These are phyloP conservation scores for Penicillium polonicum DNA, from an alignment of 2,329 filamentous ascomycete species.

Conservation along the genomic window DNA sequence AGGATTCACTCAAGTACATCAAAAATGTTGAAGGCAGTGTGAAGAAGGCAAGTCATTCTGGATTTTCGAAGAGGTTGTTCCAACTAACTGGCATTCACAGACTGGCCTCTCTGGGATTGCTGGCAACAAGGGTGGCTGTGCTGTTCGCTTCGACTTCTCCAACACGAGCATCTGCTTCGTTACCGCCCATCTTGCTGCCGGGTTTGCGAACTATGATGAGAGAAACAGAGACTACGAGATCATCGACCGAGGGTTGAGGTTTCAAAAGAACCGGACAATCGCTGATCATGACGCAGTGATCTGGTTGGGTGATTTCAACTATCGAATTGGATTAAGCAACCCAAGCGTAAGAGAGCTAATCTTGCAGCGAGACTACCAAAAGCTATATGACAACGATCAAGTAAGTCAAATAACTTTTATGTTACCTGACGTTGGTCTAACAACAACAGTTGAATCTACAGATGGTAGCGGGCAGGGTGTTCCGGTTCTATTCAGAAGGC, in stretches of 20 bases:
- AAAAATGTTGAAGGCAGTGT: slow-evolving; percentile 96
- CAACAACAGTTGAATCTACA: slow-evolving; percentile 76
- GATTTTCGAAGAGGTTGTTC: neutral
- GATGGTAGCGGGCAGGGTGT: slow-evolving; percentile 89
- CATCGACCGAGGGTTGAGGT: slow-evolving; percentile 81
- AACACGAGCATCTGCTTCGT: slow-evolving; percentile 93
- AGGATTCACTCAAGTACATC: slow-evolving; percentile 72
- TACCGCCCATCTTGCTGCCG: slow-evolving; percentile 92
- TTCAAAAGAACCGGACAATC: slow-evolving; percentile 86
- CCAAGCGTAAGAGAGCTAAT: slow-evolving; percentile 76
- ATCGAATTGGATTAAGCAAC: slow-evolving; percentile 81
- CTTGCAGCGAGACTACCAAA: slow-evolving; percentile 69
- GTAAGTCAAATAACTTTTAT: slow-evolving; percentile 38
- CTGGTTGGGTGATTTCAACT: slow-evolving; percentile 98
- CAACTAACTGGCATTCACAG: slow-evolving; percentile 40
- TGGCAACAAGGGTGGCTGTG: slow-evolving; percentile 96
- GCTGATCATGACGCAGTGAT: slow-evolving; percentile 89
- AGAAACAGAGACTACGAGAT: slow-evolving; percentile 89
- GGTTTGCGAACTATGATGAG: slow-evolving; percentile 95
- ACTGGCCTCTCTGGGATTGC: slow-evolving; percentile 94
- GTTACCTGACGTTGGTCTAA: slow-evolving; percentile 8
- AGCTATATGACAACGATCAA: slow-evolving; percentile 88
- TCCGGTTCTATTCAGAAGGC: slow-evolving; percentile 88
- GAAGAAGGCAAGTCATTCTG: slow-evolving; percentile 64
- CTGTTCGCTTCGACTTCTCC: slow-evolving; percentile 91